A percentile compares a stretch with the other conserved stretches of the same genome.
Evolutionary conservation across 805 yeast genomes (phyloP).

Genomic region (Metschnikowia bowlesiae): DNA sequence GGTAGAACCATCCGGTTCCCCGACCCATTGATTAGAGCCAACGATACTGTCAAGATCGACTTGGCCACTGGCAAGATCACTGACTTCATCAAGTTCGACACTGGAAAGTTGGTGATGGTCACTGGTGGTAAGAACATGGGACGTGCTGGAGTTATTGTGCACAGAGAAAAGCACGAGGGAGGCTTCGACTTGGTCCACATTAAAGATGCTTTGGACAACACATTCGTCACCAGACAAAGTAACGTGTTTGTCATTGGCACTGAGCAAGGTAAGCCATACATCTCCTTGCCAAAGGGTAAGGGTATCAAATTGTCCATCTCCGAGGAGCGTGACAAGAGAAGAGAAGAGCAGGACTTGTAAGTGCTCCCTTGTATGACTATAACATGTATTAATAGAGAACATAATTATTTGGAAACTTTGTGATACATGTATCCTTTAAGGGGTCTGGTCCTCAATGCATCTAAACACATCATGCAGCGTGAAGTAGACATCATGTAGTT

Average conservation of each 20-base stretch:
- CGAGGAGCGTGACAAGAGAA: slow-evolving; percentile 98
- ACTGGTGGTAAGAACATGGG: slow-evolving; percentile 99
- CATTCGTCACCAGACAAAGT: slow-evolving; percentile 89
- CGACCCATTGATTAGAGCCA: slow-evolving; percentile 93
- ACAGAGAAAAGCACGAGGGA: slow-evolving; percentile 97
- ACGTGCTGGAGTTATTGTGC: slow-evolving; percentile 91
- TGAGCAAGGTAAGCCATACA: slow-evolving; percentile 90
- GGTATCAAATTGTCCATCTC: slow-evolving; percentile 94
- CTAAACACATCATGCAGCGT: too few relatives aligned
- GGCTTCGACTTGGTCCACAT: slow-evolving; percentile 97
- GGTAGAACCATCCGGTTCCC: slow-evolving; percentile 99
- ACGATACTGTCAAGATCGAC: slow-evolving; percentile 97
- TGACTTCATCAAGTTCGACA: slow-evolving; percentile 85
- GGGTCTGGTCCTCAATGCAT: too few relatives aligned
- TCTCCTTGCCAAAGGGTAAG: slow-evolving; percentile 97
- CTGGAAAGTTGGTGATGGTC: slow-evolving; percentile 84
- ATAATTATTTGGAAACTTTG: not conserved
- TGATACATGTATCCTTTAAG: too few relatives aligned
- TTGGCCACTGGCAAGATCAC: slow-evolving; percentile 92
- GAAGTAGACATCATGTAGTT: too few relatives aligned
- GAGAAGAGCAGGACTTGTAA: slow-evolving; percentile 55
- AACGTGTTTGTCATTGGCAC: slow-evolving; percentile 90
- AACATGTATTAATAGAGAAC: slow-evolving; percentile 1
- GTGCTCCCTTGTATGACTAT: not conserved
- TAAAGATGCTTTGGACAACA: slow-evolving; percentile 91